Conservation (phyloP, 2,329 filamentous ascomycete species). For the Samsoniella hepiali region DNA sequence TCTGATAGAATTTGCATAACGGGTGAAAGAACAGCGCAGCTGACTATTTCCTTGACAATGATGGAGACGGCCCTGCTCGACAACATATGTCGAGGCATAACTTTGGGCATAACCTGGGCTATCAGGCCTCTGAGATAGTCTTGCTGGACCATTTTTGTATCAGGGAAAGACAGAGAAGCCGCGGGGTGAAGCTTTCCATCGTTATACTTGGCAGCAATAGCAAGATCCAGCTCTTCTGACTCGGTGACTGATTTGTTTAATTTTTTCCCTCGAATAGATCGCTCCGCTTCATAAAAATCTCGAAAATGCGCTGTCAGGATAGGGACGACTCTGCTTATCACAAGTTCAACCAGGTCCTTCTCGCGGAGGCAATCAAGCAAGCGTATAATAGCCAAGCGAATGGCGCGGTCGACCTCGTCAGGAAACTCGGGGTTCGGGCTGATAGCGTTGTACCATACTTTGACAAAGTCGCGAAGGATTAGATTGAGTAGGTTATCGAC, state of each 20-base stretch:
- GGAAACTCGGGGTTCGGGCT: slow-evolving; percentile 76
- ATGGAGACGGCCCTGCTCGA: slow-evolving; percentile 77
- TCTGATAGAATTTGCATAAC: slow-evolving; percentile 78
- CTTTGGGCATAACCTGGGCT: slow-evolving; percentile 65
- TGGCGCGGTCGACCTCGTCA: slow-evolving; percentile 79
- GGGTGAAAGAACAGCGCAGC: slow-evolving; percentile 85
- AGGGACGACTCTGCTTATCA: slow-evolving; percentile 79
- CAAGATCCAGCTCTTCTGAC: slow-evolving; percentile 91
- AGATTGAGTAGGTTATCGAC: slow-evolving; percentile 76
- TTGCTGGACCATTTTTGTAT: slow-evolving; percentile 81
- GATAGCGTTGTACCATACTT: slow-evolving; percentile 84
- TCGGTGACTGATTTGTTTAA: slow-evolving; percentile 89
- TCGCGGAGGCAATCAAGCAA: slow-evolving; percentile 69
- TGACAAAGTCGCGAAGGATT: slow-evolving; percentile 79
- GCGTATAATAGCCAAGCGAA: slow-evolving; percentile 68
- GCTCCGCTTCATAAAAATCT: slow-evolving; percentile 88
- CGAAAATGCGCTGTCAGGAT: slow-evolving; percentile 84
- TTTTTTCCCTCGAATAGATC: slow-evolving; percentile 79
- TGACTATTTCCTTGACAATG: slow-evolving; percentile 83
- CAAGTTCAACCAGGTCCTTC: slow-evolving; percentile 78
- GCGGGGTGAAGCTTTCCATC: slow-evolving; percentile 87
- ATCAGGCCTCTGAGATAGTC: slow-evolving; percentile 80
- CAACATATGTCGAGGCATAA: slow-evolving; percentile 71
- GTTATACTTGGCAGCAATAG: slow-evolving; percentile 90
- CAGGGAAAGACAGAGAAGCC: slow-evolving; percentile 76